Percentiles rank a stretch among this genome's conserved stretches.
These are phyloP conservation scores for Zymoseptoria brevis DNA, from an alignment of 2,329 filamentous ascomycete genomes.

Conservation along the genomic window DNA sequence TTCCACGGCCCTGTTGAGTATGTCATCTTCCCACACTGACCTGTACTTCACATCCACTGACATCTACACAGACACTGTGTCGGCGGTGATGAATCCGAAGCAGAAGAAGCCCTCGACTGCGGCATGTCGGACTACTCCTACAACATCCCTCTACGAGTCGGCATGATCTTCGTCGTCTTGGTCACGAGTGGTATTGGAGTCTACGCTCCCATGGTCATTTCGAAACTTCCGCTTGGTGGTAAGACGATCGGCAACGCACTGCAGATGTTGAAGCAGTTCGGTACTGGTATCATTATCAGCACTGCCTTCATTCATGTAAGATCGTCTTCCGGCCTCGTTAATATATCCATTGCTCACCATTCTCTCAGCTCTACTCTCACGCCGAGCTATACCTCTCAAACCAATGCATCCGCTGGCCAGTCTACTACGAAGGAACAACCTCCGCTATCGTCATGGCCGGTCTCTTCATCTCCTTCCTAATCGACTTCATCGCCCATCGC, in stretches of 20 bases:
- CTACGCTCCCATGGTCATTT: constrained; percentile 58
- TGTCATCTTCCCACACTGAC: no score
- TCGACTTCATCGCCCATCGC: constrained; percentile 52
- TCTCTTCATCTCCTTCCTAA: constrained; percentile 61
- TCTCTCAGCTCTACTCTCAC: constrained; percentile 61
- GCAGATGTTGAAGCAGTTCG: constrained; percentile 61
- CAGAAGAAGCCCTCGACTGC: constrained; percentile 36
- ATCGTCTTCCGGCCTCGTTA: constrained; percentile 5
- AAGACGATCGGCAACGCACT: constrained; percentile 46
- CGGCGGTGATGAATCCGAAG: constrained; percentile 34
- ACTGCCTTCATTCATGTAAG: constrained; percentile 62
- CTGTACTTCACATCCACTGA: no score
- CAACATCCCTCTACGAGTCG: constrained; percentile 60
- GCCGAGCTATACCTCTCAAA: constrained; percentile 65
- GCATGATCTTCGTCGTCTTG: constrained; percentile 64
- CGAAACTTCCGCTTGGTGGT: constrained; percentile 45
- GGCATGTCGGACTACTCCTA: constrained; percentile 49
- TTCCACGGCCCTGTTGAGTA: constrained; percentile 70
- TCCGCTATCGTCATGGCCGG: constrained; percentile 67
- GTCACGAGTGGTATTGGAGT: constrained; percentile 61
- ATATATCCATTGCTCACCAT: not conserved
- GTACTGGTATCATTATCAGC: constrained; percentile 63
- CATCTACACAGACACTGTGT: constrained; percentile 48
- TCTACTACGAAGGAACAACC: constrained; percentile 61
- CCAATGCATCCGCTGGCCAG: constrained; percentile 52